phyloP scores from a whole-genome alignment of 2,329 filamentous ascomycete species.

The Bipolaris bicolor region DNA sequence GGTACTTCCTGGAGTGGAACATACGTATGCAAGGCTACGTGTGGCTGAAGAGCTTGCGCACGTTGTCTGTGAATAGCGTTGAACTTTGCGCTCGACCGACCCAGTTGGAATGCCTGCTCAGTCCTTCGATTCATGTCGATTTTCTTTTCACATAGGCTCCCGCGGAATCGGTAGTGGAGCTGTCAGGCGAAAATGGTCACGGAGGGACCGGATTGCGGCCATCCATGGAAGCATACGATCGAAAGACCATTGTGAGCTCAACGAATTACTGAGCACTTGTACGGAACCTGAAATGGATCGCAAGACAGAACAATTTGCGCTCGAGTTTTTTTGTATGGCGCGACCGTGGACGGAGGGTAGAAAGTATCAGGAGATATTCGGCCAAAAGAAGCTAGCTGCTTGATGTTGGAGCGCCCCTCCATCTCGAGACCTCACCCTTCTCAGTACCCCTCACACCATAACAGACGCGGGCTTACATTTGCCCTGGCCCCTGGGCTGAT shows the following conservation, averaged over 20 bases:
- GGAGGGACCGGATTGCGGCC: constrained; percentile 7
- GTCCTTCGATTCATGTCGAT: constrained; percentile 15
- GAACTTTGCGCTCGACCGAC: constrained; percentile 33
- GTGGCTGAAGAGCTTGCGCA: constrained; percentile 19
- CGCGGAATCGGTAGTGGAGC: constrained; percentile 7
- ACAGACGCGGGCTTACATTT: constrained; percentile 7
- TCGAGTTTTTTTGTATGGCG: background rate
- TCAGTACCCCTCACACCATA: constrained; percentile 34
- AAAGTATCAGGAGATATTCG: constrained; percentile 34
- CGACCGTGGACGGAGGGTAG: constrained; percentile 14
- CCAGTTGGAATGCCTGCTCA: constrained; percentile 16
- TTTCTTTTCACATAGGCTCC: constrained; percentile 19
- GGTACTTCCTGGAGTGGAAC: constrained; percentile 5
- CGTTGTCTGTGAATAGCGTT: constrained; percentile 14
- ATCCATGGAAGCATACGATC: background rate
- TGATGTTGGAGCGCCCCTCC: constrained; percentile 28
- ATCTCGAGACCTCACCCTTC: constrained; percentile 15
- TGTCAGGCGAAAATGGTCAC: constrained; percentile 1
- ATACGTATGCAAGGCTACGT: constrained; percentile 11
- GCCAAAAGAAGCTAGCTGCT: constrained; percentile 20
- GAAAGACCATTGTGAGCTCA: background rate
- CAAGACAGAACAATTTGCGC: background rate
- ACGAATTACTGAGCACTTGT: background rate
- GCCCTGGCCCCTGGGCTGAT: constrained; percentile 20
- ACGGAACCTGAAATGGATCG: background rate